Evolutionary conservation across 139 green algal genomes (phyloP).

Genomic region (Diplosphaera chodatii): DNA sequence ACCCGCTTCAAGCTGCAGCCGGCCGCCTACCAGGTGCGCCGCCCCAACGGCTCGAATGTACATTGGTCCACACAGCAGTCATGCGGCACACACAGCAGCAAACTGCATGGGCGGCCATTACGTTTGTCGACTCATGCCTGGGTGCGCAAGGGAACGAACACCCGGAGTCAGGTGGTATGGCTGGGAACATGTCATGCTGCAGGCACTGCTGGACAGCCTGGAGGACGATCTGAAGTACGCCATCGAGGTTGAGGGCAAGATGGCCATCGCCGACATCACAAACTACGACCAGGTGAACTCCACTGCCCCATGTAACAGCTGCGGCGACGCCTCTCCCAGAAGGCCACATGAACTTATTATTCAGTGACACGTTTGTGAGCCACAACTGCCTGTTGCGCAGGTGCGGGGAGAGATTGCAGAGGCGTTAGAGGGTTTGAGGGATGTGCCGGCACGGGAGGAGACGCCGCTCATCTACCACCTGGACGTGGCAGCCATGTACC

Average conservation of each 20-base stretch:
- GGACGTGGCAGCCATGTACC: conserved; percentile 98
- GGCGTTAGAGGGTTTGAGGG: conserved; percentile 68
- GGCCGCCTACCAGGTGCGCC: conserved; percentile 65
- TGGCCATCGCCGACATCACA: conserved; percentile 41
- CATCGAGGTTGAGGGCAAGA: conserved; percentile 49
- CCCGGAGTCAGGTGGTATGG: no score
- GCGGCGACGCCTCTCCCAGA: no score
- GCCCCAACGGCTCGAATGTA: no score
- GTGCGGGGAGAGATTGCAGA: conserved; percentile 43
- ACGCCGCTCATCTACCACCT: conserved; percentile 94
- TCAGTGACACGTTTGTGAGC: not conserved
- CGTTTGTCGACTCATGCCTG: no score
- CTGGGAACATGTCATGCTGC: not conserved
- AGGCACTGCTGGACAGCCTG: conserved; percentile 84
- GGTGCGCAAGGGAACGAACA: no score
- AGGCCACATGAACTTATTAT: not conserved
- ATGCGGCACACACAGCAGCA: no score
- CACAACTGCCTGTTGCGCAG: not conserved
- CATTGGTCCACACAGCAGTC: not conserved
- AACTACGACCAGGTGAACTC: conserved; percentile 62
- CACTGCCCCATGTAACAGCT: not conserved
- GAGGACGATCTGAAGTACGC: conserved; percentile 87
- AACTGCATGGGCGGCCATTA: no score
- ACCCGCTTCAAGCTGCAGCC: conserved; percentile 73
- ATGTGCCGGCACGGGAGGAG: conserved; percentile 78